Conservation (phyloP, 805 yeast species). For the Kluyveromyces starmeri region DNA sequence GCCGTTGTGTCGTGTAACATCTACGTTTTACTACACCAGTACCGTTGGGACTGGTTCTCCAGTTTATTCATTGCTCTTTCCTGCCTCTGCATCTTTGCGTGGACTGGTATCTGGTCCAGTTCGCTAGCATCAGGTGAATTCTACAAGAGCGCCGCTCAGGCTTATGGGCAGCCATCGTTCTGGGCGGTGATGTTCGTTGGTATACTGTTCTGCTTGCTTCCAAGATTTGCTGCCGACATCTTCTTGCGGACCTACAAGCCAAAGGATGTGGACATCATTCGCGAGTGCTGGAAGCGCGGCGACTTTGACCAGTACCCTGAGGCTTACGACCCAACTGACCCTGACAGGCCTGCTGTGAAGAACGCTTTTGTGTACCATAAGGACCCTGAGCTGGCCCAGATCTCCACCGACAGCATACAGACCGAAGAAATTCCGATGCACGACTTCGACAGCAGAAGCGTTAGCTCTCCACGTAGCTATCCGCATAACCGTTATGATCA, state of each 20-base stretch:
- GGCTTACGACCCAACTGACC: constrained; percentile 75
- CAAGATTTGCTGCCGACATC: constrained; percentile 57
- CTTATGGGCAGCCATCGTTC: constrained; percentile 51
- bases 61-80: constrained; percentile 47
- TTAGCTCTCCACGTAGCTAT: constrained; percentile 6
- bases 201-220: constrained; percentile 53
- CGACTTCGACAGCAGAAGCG: constrained; percentile 10
- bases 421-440: constrained; percentile 35
- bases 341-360: constrained; percentile 44
- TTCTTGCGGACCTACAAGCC: constrained; percentile 47
- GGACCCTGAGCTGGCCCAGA: constrained; percentile 22
- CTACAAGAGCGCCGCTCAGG: constrained; percentile 55
- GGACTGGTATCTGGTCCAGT: constrained; percentile 79
- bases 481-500: constrained; percentile 18
- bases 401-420: constrained; percentile 24
- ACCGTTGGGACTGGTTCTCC: constrained; percentile 77
- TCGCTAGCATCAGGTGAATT: constrained; percentile 45
- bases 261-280: constrained; percentile 59
- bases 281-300: constrained; percentile 62
- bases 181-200: constrained; percentile 68
- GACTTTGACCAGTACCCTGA: constrained; percentile 58
- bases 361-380: constrained; percentile 15
- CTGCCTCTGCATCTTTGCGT: constrained; percentile 50
- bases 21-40: constrained; percentile 57
- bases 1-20: constrained; percentile 60